Evolutionary conservation across 2,329 filamentous ascomycete genomes (phyloP).

Genomic region (Colletotrichum sp.): DNA sequence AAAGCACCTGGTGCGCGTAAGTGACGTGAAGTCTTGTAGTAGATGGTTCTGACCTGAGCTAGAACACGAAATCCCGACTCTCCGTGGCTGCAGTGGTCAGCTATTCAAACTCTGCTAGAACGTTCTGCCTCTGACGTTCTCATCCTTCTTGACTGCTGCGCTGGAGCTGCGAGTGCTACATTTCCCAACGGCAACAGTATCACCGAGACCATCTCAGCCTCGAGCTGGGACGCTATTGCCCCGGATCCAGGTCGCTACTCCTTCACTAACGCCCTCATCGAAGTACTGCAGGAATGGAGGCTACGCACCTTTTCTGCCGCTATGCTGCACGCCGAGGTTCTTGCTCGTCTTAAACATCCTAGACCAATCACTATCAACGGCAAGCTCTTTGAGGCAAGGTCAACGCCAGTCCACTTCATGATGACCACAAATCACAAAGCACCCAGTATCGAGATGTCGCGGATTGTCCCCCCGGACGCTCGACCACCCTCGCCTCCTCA

Average conservation of each 20-base stretch:
- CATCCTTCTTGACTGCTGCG: slow-evolving; percentile 65
- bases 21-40: slow-evolving; percentile 26
- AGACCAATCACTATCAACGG: slow-evolving; percentile 63
- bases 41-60: neutral
- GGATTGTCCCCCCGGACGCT: slow-evolving; percentile 36
- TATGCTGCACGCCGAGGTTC: slow-evolving; percentile 65
- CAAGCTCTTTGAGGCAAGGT: slow-evolving; percentile 61
- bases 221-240: slow-evolving; percentile 66
- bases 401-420: slow-evolving; percentile 67
- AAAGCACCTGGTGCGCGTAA: slow-evolving; percentile 66
- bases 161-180: slow-evolving; percentile 63
- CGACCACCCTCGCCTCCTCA: slow-evolving; percentile 42
- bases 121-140: slow-evolving; percentile 62
- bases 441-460: slow-evolving; percentile 61
- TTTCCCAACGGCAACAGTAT: slow-evolving; percentile 64
- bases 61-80: slow-evolving; percentile 57
- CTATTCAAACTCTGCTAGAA: slow-evolving; percentile 64
- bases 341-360: slow-evolving; percentile 65
- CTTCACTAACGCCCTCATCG: slow-evolving; percentile 64
- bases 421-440: slow-evolving; percentile 66
- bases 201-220: slow-evolving; percentile 67
- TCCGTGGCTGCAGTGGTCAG: slow-evolving; percentile 65
- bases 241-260: slow-evolving; percentile 65
- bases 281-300: slow-evolving; percentile 63
- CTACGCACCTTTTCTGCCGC: slow-evolving; percentile 60